phyloP scores from a whole-genome alignment of 768 basidiomycete species.

The Tricholoma matsutake region DNA sequence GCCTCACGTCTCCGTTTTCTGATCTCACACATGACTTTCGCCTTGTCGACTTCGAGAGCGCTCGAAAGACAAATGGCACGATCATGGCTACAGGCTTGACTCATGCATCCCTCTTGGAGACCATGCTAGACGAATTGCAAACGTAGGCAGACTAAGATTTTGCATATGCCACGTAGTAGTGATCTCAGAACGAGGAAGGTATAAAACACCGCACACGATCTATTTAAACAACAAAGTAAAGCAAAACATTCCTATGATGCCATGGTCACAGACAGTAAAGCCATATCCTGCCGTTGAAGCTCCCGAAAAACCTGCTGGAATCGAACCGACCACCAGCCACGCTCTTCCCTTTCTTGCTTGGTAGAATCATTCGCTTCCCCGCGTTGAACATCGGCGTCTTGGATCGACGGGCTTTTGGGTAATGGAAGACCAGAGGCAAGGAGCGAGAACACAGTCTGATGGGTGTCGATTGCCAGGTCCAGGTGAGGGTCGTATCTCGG shows the following conservation, averaged over 20 bases:
- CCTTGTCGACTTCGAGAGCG: background rate
- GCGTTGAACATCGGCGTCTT: constrained; percentile 32
- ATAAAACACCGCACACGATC: too few species aligned
- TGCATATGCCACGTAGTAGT: background rate
- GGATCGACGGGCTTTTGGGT: constrained; percentile 72
- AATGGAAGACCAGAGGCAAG: constrained; percentile 49
- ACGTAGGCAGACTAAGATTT: background rate
- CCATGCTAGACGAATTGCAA: background rate
- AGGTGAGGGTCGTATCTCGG: constrained; percentile 18
- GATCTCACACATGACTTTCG: background rate
- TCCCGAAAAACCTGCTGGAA: constrained; percentile 53
- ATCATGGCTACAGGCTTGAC: background rate
- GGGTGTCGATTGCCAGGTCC: constrained; percentile 29
- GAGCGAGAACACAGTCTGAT: constrained; percentile 33
- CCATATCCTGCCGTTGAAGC: constrained; percentile 36
- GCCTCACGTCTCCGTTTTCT: background rate
- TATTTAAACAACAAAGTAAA: background rate
- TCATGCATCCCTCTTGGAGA: background rate
- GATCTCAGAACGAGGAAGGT: background rate
- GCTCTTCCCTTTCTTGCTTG: constrained; percentile 57
- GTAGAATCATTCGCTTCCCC: constrained; percentile 15
- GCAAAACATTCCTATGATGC: background rate
- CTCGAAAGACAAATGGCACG: background rate
- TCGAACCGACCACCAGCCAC: constrained; percentile 71
- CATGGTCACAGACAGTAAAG: background rate